Evolutionary conservation across 2,329 filamentous ascomycete species (phyloP), one percentile per base, ranked within the genome.

Genomic region (Aspergillus udagawae): DNA sequence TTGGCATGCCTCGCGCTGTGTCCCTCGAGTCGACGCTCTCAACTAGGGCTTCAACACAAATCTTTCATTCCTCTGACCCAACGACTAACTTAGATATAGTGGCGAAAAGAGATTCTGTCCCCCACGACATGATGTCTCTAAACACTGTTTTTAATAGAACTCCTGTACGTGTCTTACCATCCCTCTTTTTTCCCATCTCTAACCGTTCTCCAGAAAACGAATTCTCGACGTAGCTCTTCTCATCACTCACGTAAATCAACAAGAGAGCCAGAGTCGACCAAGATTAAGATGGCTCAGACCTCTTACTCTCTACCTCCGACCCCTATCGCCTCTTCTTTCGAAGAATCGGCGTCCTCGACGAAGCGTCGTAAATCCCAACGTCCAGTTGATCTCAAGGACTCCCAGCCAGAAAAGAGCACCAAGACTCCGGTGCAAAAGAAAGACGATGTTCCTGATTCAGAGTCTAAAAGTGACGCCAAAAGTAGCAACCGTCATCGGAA

Each of bases 291-390:
- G 20, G 60, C 65, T 44, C 63, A 63, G 38, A 58, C 63, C 4
- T 63, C 65, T 38, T 62, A 60, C 45, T 67, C 65, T 55, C 56
- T 67, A 1, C 62, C 65, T 17, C 52, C 63, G 14, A 65, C 64
- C 5, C 64, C 64, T 28, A 49, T 65, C 25, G 58, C 55, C 21
- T 59, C 65, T 12, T 59, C 63, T 9, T 67, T 67, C 38, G 65
- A 65, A 42, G 65, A 67, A 17, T 29, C 61, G n/a, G 25, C 60
- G 14, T 49, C 59, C 12, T 63, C 63, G 20, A 52, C 58, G n/a
- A 66, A 65, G 49, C 63, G 63, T 17, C 61, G 60, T 41, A 63
- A 57, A 29, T 65, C 63, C 21, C 61, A 58, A 29, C 58, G 58
- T 8, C 56, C 56, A n/a, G 32, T 59, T 9, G 49, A 60, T 42